phyloP scores from a whole-genome alignment of 768 basidiomycete genomes.

The Hericium erinaceus region DNA sequence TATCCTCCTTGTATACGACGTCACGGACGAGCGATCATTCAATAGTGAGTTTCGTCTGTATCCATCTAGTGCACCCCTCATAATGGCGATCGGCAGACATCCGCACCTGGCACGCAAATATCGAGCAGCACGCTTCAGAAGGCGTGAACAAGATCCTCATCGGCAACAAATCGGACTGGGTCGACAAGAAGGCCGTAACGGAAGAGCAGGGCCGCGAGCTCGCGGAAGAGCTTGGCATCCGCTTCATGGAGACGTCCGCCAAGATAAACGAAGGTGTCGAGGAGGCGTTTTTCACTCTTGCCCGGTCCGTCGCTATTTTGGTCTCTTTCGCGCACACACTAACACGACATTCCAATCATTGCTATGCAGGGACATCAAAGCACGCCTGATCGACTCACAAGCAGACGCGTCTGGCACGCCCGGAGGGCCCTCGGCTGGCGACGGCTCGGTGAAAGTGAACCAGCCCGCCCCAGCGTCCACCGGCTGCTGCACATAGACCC shows the following conservation, averaged over 20 bases:
- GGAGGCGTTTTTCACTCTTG: conserved; percentile 95
- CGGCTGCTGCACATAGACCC: conserved; percentile 34
- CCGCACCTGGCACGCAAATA: conserved; percentile 95
- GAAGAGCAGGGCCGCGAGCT: conserved; percentile 88
- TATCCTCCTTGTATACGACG: conserved; percentile 96
- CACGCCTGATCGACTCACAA: conserved; percentile 92
- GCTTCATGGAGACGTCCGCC: conserved; percentile 96
- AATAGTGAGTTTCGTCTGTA: conserved; percentile 59
- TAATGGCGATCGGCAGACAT: conserved; percentile 52
- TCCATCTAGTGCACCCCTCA: neutral
- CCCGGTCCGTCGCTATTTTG: conserved; percentile 51
- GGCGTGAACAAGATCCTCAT: conserved; percentile 99
- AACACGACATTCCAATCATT: neutral
- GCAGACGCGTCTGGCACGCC: conserved; percentile 43
- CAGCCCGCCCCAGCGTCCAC: conserved; percentile 38
- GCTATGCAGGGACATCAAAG: conserved; percentile 81
- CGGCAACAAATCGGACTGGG: conserved; percentile 99
- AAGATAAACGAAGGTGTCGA: conserved; percentile 97
- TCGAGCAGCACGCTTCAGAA: conserved; percentile 97
- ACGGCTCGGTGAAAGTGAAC: conserved; percentile 59
- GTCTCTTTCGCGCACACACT: neutral
- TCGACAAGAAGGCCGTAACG: conserved; percentile 87
- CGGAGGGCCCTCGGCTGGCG: conserved; percentile 22
- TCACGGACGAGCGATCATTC: conserved; percentile 91
- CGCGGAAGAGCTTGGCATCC: conserved; percentile 89